Base-by-base conservation (phyloP, 805 yeast genomes). In the Yamadazyma paraphyllophila region DNA sequence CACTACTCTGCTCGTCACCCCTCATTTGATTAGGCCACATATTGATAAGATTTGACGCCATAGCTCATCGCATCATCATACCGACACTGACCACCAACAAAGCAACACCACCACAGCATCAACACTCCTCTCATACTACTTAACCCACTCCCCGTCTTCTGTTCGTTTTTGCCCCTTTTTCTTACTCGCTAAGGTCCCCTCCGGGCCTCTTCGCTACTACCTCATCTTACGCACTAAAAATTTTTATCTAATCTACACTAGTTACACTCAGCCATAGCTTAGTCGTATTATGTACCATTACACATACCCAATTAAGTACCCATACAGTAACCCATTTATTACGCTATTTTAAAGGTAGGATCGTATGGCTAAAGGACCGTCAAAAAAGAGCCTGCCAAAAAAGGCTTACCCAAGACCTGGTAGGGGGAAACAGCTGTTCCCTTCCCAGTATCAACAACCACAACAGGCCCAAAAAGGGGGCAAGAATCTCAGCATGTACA, bases 401-500 rank as follows among this genome's bases (percentile, higher is more conserved):
- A 44, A 44, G 20, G 36, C 35, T 20, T 20, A 20, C 24, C 24
- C 24, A n/a, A 34, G 11, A 6, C 41, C 46, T 14, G 14, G 16
- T 13, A 43, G 30, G 44, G 47, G 39, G 11, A 47, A 37, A 24
- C 37, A 15, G 36, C 39, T 62, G 60, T 20, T 20, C 24, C 24
- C 24, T 20, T 20, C 24, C 46, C 44, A 38, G 36, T 25, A 50
- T n/a, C 43, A 45, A 33, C 51, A 40, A 29, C 11, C 31, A 11
- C 31, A 29, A 9, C 3, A 29, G 24, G 27, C 42, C 11, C 36
- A 48, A 15, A 47, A 45, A 4, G 71, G 69, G 1, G 74, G 75
- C 13, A 70, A 70, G 54, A 61, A 61, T 35, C 46, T 67, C 38
- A 60, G 59, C 35, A 50, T 57, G 16, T 60, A 62, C 49, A 54